These are phyloP conservation scores for Larix sibirica DNA, from an alignment of 83 land plant genomes.

Conservation along the genomic window DNA sequence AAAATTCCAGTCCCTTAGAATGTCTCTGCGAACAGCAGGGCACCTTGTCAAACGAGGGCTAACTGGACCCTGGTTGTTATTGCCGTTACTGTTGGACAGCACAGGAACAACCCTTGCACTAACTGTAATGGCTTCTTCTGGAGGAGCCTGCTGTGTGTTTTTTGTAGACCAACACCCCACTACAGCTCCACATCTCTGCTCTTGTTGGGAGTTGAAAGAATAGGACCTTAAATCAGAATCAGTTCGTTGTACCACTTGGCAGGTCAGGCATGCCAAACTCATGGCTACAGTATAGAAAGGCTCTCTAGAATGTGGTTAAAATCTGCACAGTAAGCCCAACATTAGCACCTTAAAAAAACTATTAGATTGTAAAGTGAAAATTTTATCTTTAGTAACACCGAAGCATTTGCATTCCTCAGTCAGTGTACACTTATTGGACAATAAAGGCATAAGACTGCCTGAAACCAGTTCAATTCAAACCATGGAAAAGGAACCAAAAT, in stretches of 20 bases:
- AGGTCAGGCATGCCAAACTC: conserved; percentile 13
- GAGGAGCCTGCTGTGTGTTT: background rate
- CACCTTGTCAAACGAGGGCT: conserved; percentile 13
- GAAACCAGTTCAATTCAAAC: too few species aligned
- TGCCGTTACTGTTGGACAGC: background rate
- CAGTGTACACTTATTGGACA: too few species aligned
- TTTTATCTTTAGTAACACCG: too few species aligned
- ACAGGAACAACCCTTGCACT: conserved; percentile 9
- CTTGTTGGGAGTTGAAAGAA: conserved; percentile 10
- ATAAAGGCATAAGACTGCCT: too few species aligned
- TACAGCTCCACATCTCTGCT: conserved; percentile 7
- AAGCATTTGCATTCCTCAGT: too few species aligned
- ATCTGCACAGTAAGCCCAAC: background rate
- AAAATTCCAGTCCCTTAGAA: conserved; percentile 15
- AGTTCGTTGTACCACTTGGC: conserved; percentile 9
- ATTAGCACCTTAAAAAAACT: background rate
- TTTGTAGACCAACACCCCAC: conserved; percentile 14
- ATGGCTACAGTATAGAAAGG: background rate
- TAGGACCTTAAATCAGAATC: conserved; percentile 2
- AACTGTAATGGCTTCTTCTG: background rate
- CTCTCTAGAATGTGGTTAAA: background rate
- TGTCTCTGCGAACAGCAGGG: conserved; percentile 8
- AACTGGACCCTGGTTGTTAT: background rate
- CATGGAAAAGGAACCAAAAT: too few species aligned
- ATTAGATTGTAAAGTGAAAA: too few species aligned